Conservation (phyloP, 2,329 filamentous ascomycete genomes). For the Exophiala alcalophila region DNA sequence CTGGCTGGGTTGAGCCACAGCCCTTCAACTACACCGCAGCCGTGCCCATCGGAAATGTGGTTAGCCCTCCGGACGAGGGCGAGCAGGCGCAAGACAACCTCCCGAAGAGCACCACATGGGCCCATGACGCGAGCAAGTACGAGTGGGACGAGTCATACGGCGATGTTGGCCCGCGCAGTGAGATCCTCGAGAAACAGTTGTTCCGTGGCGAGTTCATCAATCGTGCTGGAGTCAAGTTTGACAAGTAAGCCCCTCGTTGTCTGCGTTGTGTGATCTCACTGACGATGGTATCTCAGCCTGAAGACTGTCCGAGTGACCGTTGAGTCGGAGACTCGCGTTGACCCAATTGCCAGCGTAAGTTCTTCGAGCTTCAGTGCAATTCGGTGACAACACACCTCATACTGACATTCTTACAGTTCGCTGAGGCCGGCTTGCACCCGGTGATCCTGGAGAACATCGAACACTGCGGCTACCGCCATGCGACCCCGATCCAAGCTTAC, state of each 20-base stretch:
- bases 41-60: constrained; percentile 9
- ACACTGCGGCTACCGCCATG: constrained; percentile 65
- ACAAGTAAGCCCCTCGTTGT: constrained; percentile 49
- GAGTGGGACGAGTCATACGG: constrained; percentile 83
- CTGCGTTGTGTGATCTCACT: not conserved
- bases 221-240: constrained; percentile 61
- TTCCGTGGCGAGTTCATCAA: constrained; percentile 59
- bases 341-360: constrained; percentile 49
- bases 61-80: not conserved
- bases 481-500: constrained; percentile 86
- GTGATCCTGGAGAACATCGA: constrained; percentile 74
- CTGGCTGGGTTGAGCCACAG: constrained; percentile 24
- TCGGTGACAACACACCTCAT: constrained; percentile 2
- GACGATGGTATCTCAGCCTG: constrained; percentile 36
- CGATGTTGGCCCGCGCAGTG: constrained; percentile 72
- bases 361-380: not conserved
- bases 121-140: constrained; percentile 64
- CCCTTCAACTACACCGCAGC: constrained; percentile 19
- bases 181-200: constrained; percentile 70
- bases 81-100: not conserved
- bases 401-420: constrained; percentile 54
- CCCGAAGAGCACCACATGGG: constrained; percentile 45
- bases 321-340: constrained; percentile 48
- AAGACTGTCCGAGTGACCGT: constrained; percentile 51
- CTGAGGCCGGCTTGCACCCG: constrained; percentile 79